Evolutionary conservation across 2,329 filamentous ascomycete species (phyloP), one percentile per base, ranked within the genome.

Genomic region (Zasmidium angulare): DNA sequence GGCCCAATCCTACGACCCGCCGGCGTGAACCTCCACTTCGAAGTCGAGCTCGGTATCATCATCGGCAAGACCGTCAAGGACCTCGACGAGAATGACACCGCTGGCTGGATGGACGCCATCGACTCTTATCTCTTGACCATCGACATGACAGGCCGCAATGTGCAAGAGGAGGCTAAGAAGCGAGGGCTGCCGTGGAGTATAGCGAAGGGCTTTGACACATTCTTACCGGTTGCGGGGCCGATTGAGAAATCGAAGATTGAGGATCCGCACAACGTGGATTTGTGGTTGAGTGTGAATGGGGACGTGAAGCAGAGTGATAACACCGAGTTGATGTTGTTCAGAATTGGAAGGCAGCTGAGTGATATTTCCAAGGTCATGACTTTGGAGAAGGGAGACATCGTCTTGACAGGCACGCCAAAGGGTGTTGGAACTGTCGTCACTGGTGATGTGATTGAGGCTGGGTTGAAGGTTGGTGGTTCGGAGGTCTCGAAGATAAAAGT

Each of bases 311-410:
- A 99, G 81, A 82, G 85, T 49, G 95, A 96, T 75, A 95, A 86
- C 54, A 97, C 95, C n/a, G 87, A 89, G 68, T 81, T 98, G 71
- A 96, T 99, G 91, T 84, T 99, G 60, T 96, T 96, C 82, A 84
- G 85, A 59, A 95, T 99, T 70, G 93, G 93, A 21, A 83, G 90
- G 67, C 87, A 96, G 64, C 76, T 99, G 71, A 90, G 89, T 70
- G 92, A 97, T 78, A 96, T 99, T 72, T 95, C 91, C 66, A 88
- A 88, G 74, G 93, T 98, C 59, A 97, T 98, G 92, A 92, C 91
- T 9, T 81, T 99, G 60, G 89, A 96, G 76, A 86, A 89, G 71
- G 95, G 93, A 51, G 95, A 99, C 76, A 87, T 99, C 71, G 86
- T 99, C 51, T 79, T 99, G 68, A 99, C 95, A n/a, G 95, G 95